A percentile compares a stretch with the other conserved stretches of the same genome.
Conservation (phyloP, 768 basidiomycete species). For the Chalciporus pseudorubinellus region DNA sequence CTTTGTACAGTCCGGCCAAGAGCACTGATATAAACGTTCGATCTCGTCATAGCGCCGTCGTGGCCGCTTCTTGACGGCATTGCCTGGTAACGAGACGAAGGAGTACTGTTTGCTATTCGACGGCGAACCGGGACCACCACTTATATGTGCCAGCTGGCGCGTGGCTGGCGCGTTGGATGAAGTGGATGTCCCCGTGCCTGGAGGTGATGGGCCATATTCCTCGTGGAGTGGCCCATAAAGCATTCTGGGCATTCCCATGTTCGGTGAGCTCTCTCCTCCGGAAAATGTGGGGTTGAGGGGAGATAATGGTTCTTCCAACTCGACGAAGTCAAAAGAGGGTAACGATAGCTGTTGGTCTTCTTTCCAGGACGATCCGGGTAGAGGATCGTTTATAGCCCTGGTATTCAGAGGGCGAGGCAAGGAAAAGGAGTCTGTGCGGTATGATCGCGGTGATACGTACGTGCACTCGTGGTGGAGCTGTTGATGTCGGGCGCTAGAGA, state of each 20-base stretch:
- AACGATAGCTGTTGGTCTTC: slow-evolving; percentile 30
- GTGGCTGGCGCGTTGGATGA: slow-evolving; percentile 43
- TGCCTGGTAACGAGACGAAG: slow-evolving; percentile 78
- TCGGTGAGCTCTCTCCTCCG: slow-evolving; percentile 36
- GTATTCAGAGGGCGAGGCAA: slow-evolving; percentile 46
- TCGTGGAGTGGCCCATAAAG: slow-evolving; percentile 48
- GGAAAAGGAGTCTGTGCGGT: slow-evolving; percentile 39
- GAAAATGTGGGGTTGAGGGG: slow-evolving; percentile 55
- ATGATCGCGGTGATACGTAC: slow-evolving; percentile 34
- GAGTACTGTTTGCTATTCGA: slow-evolving; percentile 71
- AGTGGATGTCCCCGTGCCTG: slow-evolving; percentile 59
- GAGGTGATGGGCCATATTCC: slow-evolving; percentile 59
- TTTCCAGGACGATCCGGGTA: slow-evolving; percentile 31
- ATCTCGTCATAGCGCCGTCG: slow-evolving; percentile 91
- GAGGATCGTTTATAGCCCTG: slow-evolving; percentile 46
- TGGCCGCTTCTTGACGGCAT: slow-evolving; percentile 80
- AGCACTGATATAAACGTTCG: slow-evolving; percentile 88
- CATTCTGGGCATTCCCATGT: slow-evolving; percentile 29
- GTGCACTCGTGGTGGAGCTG: slow-evolving; percentile 42
- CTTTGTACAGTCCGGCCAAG: slow-evolving; percentile 74
- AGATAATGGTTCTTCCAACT: slow-evolving; percentile 50
- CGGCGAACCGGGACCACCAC: slow-evolving; percentile 29
- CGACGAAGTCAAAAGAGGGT: slow-evolving; percentile 34
- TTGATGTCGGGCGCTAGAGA: slow-evolving; percentile 35
- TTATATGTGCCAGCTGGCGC: slow-evolving; percentile 19